phyloP scores from a whole-genome alignment of 192 early-diverging fungal species.

The Mortierella antarctica region DNA sequence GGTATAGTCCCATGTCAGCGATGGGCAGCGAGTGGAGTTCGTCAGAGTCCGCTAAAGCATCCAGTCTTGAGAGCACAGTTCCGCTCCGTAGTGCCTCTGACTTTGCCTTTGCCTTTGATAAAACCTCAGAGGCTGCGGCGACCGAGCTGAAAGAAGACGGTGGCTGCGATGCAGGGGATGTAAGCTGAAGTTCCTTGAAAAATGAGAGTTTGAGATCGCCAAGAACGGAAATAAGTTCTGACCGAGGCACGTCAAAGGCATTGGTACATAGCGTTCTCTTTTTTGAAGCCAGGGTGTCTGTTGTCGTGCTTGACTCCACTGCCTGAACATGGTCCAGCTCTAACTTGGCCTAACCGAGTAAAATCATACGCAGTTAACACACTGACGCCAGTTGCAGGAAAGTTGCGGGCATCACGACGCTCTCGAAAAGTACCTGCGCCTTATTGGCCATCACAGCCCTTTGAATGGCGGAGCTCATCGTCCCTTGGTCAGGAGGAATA shows the following conservation, averaged over 20 bases:
- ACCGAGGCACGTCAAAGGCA: constrained; percentile 74
- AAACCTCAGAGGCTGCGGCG: neutral
- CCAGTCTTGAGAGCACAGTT: constrained; percentile 25
- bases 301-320: constrained; percentile 29
- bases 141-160: constrained; percentile 6
- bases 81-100: neutral
- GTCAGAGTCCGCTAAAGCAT: constrained; percentile 63
- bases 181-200: constrained; percentile 61
- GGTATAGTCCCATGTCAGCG: constrained; percentile 77
- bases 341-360: constrained; percentile 11
- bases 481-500: constrained; percentile 31
- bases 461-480: constrained; percentile 4
- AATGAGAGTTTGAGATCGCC: constrained; percentile 65
- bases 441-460: constrained; percentile 47
- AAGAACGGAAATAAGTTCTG: constrained; percentile 62
- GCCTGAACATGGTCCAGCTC: constrained; percentile 38
- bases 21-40: constrained; percentile 74
- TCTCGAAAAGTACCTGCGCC: constrained; percentile 27
- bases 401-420: neutral
- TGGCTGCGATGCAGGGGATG: constrained; percentile 11
- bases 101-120: neutral
- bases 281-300: constrained; percentile 48
- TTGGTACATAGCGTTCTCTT: constrained; percentile 60
- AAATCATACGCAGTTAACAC: neutral
- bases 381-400: neutral